Percentiles rank a stretch among this genome's conserved stretches.
Conservation (phyloP, 345 rosid genomes). For the Eucalyptus marginata region DNA sequence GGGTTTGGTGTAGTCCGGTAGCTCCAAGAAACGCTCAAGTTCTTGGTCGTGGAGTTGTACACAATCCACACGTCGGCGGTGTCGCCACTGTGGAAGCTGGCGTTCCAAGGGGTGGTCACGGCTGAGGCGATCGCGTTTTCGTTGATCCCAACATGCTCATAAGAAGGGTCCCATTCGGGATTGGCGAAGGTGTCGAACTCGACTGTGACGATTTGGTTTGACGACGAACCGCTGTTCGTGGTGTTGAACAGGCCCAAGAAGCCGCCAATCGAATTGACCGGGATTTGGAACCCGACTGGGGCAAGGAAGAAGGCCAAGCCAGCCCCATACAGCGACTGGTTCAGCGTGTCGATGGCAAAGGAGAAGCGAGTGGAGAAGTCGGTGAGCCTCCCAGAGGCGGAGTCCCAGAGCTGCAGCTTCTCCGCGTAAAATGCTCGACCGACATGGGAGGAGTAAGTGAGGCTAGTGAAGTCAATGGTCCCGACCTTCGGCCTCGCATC, state of each 20-base stretch:
- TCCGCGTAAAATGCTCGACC: constrained; percentile 21
- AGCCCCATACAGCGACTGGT: neutral
- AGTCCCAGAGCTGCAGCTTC: constrained; percentile 15
- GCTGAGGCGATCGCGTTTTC: constrained; percentile 18
- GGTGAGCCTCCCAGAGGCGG: neutral
- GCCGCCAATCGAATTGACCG: neutral
- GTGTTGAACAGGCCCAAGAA: constrained; percentile 1
- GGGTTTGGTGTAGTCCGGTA: neutral
- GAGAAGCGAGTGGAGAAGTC: constrained; percentile 21
- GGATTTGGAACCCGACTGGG: neutral
- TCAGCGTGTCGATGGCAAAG: neutral
- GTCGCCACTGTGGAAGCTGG: constrained; percentile 20
- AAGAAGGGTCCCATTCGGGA: constrained; percentile 12
- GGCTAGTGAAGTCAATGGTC: constrained; percentile 7
- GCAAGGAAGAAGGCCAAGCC: constrained; percentile 1
- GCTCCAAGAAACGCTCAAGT: constrained; percentile 21
- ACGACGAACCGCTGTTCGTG: neutral
- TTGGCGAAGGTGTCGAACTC: constrained; percentile 21
- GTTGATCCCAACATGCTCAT: constrained; percentile 33
- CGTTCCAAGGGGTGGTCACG: constrained; percentile 23
- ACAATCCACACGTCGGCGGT: constrained; percentile 8
- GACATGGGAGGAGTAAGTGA: neutral
- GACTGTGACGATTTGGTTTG: constrained; percentile 1
- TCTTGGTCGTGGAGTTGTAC: constrained; percentile 18
- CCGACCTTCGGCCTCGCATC: constrained; percentile 16